Evolutionary conservation across 768 basidiomycete species (phyloP).

Genomic region (Russula sp.): DNA sequence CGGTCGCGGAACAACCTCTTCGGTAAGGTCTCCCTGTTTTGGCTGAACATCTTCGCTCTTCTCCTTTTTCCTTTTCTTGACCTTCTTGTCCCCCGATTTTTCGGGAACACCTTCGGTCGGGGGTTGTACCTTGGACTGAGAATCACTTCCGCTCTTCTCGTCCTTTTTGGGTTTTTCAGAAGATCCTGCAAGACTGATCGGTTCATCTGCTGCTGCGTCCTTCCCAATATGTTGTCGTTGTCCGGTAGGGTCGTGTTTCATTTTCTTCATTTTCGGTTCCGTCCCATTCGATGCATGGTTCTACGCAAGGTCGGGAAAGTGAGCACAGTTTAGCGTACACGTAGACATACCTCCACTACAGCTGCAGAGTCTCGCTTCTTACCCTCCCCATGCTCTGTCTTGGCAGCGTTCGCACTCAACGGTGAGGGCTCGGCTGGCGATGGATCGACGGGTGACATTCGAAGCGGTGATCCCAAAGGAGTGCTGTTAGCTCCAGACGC

Average conservation of each 20-base stretch:
- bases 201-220: background rate
- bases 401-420: background rate
- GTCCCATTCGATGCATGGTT: conserved; percentile 1
- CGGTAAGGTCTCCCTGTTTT: background rate
- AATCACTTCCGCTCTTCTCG: conserved; percentile 11
- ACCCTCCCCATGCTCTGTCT: background rate
- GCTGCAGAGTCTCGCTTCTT: background rate
- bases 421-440: conserved; percentile 21
- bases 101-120: conserved; percentile 1
- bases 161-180: conserved; percentile 24
- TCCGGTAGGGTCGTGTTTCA: conserved; percentile 26
- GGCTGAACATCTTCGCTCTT: conserved; percentile 19
- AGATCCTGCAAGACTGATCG: background rate
- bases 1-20: background rate
- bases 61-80: conserved; percentile 27
- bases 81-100: conserved; percentile 24
- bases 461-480: conserved; percentile 56
- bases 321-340: background rate
- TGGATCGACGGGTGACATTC: conserved; percentile 39
- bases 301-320: conserved; percentile 1
- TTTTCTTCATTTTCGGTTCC: conserved; percentile 28
- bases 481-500: conserved; percentile 64
- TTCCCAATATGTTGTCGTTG: conserved; percentile 24
- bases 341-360: conserved; percentile 1
- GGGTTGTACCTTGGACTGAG: conserved; percentile 17